Evolutionary conservation across 306 rosid species (phyloP), one percentile per base, ranked within the genome.

Genomic region (Trifolium pratense): DNA sequence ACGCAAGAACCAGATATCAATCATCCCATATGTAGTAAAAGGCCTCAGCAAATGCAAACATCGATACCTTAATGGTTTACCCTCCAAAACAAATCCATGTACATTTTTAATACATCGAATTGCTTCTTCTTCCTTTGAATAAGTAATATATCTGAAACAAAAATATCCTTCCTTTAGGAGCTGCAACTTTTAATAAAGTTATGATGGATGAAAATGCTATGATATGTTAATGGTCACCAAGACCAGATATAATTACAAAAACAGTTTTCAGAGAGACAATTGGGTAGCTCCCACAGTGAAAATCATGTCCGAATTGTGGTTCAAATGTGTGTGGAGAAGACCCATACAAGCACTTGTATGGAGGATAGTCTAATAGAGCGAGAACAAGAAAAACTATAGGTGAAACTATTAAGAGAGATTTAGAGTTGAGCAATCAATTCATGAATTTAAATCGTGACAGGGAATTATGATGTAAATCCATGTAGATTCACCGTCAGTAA

Each of bases 91-190:
- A 84, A 91, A 95, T 78, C 97, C 97, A 86, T 92, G 99, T 79
- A 95, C 97, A 87, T 89, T 87, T 84, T 92, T 97, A 85, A 95
- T 95, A 75, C 99, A 95, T n/a, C 97, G 97, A 87, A 95, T 79
- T 12, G 99, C 97, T 83, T 95, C 99, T 63, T 92, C 97, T 79
- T 95, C 99, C 84, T 86, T 95, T 16, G 96, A 83, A 81, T 92
- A 95, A 56, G 99, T 95, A 82, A 95, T 95, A 95, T 95, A 95
- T 86, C 99, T 95, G 90, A 56, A 67, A 70, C 74, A 32, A 60
- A 72, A 69, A 48, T 29, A 57, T 14, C 21, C 9, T 59, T 31
- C 66, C 31, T 13, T 76, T 52, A 76, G 60, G 48, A 73, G 75
- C 63, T 49, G 34, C 36, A 7, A 58, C 25, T 26, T 37, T 49